Percentiles rank a stretch among this genome's conserved stretches.
phyloP scores from a whole-genome alignment of 345 rosid species.

The Ceriops decandra region DNA sequence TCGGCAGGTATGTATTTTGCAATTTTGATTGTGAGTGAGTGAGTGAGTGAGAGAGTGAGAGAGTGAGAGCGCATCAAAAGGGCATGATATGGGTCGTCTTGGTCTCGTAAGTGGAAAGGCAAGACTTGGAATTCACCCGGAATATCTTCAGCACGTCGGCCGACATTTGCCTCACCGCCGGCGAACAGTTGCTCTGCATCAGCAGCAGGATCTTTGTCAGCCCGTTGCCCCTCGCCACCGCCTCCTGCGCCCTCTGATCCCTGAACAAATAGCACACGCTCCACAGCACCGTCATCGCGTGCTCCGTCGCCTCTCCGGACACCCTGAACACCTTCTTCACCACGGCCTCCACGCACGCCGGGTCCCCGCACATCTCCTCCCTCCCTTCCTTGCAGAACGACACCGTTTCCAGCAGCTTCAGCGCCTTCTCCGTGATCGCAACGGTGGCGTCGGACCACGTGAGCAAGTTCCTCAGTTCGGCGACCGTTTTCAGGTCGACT shows the following conservation, averaged over 20 bases:
- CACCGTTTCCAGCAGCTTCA: slow-evolving; percentile 58
- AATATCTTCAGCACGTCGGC: slow-evolving; percentile 65
- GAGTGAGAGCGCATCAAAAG: slow-evolving; percentile 39
- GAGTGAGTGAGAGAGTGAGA: neutral
- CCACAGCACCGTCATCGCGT: slow-evolving; percentile 81
- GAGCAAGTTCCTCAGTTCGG: slow-evolving; percentile 42
- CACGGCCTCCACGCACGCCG: slow-evolving; percentile 53
- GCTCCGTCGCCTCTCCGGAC: slow-evolving; percentile 71
- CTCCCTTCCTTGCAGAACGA: slow-evolving; percentile 67
- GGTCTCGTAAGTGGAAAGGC: slow-evolving; percentile 69
- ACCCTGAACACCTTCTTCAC: slow-evolving; percentile 66
- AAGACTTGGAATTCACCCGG: slow-evolving; percentile 47
- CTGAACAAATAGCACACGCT: slow-evolving; percentile 58
- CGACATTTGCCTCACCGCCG: slow-evolving; percentile 64
- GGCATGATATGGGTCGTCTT: slow-evolving; percentile 91
- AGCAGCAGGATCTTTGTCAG: slow-evolving; percentile 65
- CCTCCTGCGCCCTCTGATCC: slow-evolving; percentile 59
- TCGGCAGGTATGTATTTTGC: neutral
- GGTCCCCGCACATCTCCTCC: slow-evolving; percentile 41
- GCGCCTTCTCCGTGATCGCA: slow-evolving; percentile 55
- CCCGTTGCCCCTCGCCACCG: slow-evolving; percentile 61
- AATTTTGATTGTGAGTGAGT: neutral
- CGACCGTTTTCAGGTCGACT: slow-evolving; percentile 32
- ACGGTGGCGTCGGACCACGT: slow-evolving; percentile 29
- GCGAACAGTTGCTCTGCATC: slow-evolving; percentile 84